Evolutionary conservation across 371 early-diverging fungal genomes (phyloP), one percentile per base, ranked within the genome.

Genomic region (Syncephalastrum racemosum): DNA sequence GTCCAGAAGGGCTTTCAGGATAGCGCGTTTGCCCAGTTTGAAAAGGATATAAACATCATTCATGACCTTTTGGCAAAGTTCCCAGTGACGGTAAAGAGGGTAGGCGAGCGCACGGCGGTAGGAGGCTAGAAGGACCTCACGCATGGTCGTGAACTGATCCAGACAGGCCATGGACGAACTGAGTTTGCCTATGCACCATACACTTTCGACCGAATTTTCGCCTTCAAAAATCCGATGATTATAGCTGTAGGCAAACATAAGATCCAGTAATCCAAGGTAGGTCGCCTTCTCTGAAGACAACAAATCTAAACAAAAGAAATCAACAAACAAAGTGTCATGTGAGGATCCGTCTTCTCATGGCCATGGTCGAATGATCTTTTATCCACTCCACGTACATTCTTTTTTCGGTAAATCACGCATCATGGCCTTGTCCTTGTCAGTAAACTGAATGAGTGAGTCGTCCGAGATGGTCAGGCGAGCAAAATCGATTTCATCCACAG

Each of bases 161-260:
- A 96, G 80, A 43, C 86, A 86, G 0, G 95, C 85, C 18, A 96
- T 66, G 0, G 90, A 84, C 0, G 95, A 64, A n/a, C 88, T 85
- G 4, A 96, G 57, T 58, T 89, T 95, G 31, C 91, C 90, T 27
- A 97, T 84, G 1, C 91, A 91, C 96, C 97, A 96, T 2, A 85
- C 81, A 0, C 94, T 91, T 61, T 97, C 98, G 0, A 94, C 91
- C 12, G 85, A 94, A 27, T 79, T 71, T 23, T 98, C 97, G 0
- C 93, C 95, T 60, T 88, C 86, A 4, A 87, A 91, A 1, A 85
- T 81, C 12, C 98, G 89, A 44, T 87, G 70, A 53, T 98, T 90
- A 60, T 94, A 95, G 48, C 87, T 82, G 73, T 94, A 95, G 0
- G 95, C 94, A 67, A 90, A 96, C 15, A 97, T 47, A 23, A 98